phyloP scores from a whole-genome alignment of 2,329 filamentous ascomycete species.

The Periconia macrospinosa region DNA sequence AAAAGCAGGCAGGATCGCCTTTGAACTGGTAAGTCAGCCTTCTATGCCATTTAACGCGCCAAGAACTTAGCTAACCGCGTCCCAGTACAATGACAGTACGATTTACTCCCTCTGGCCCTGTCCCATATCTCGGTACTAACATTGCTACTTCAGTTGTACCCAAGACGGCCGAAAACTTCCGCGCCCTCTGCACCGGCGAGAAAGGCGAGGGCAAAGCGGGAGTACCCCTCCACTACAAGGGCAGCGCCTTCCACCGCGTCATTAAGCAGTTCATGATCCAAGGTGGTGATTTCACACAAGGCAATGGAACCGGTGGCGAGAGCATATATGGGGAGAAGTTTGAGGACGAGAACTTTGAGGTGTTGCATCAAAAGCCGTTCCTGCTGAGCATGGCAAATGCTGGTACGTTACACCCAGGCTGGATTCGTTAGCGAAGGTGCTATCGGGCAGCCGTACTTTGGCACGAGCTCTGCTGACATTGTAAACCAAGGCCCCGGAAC shows the following conservation, averaged over 20 bases:
- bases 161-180: slow-evolving; percentile 97
- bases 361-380: slow-evolving; percentile 91
- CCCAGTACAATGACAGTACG: slow-evolving; percentile 48
- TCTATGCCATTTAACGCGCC: not conserved
- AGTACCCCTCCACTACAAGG: slow-evolving; percentile 89
- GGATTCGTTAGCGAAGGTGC: slow-evolving; percentile 55
- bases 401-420: slow-evolving; percentile 49
- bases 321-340: slow-evolving; percentile 98
- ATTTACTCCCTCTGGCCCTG: not conserved
- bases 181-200: slow-evolving; percentile 89
- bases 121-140: not conserved
- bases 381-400: slow-evolving; percentile 98
- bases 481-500: slow-evolving; percentile 60
- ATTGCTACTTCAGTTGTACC: slow-evolving; percentile 64
- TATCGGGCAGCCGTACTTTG: slow-evolving; percentile 38
- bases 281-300: slow-evolving; percentile 93
- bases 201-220: slow-evolving; percentile 81
- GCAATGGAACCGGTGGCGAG: slow-evolving; percentile 94
- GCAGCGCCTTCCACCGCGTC: slow-evolving; percentile 89
- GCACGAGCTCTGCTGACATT: not conserved
- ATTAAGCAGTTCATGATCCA: slow-evolving; percentile 99
- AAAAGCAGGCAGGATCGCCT: slow-evolving; percentile 74
- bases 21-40: slow-evolving; percentile 70
- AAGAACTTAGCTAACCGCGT: slow-evolving; percentile 12
- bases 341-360: slow-evolving; percentile 90